Evolutionary conservation across 1,139 yeast species (phyloP).

Genomic region (Debaryomyces psychrophilus): DNA sequence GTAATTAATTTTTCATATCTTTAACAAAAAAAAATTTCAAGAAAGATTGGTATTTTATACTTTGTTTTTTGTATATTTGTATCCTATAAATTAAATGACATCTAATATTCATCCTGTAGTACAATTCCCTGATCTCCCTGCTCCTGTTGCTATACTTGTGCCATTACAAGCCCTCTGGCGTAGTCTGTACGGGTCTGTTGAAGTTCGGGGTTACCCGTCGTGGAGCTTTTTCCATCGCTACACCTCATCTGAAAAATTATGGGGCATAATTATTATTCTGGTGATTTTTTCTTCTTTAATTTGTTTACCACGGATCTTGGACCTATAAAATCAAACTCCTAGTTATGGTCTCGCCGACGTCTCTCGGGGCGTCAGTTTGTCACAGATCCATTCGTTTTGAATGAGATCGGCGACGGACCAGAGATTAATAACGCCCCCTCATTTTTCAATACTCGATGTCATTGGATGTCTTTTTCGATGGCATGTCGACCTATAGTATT

Average conservation of each 20-base stretch:
- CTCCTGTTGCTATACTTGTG: neutral
- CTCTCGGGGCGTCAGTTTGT: conserved; percentile 7
- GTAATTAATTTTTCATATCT: conserved; percentile 16
- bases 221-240: neutral
- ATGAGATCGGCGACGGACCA: conserved; percentile 13
- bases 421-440: conserved; percentile 17
- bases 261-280: conserved; percentile 1
- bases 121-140: neutral
- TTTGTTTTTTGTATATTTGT: conserved; percentile 23
- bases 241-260: conserved; percentile 7
- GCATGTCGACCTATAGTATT: conserved; percentile 17
- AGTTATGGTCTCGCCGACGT: conserved; percentile 12
- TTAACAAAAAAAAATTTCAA: conserved; percentile 15
- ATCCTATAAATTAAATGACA: conserved; percentile 27
- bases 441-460: conserved; percentile 19
- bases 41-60: conserved; percentile 13
- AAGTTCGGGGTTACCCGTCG: conserved; percentile 14
- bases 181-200: neutral
- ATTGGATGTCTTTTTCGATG: conserved; percentile 20
- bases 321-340: conserved; percentile 17
- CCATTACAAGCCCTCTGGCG: neutral
- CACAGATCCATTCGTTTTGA: conserved; percentile 26
- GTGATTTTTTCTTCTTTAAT: conserved; percentile 30
- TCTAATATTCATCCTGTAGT: conserved; percentile 13
- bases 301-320: conserved; percentile 49